phyloP scores from a whole-genome alignment of 352 stramenopile species.

The Phytophthora tubulina region DNA sequence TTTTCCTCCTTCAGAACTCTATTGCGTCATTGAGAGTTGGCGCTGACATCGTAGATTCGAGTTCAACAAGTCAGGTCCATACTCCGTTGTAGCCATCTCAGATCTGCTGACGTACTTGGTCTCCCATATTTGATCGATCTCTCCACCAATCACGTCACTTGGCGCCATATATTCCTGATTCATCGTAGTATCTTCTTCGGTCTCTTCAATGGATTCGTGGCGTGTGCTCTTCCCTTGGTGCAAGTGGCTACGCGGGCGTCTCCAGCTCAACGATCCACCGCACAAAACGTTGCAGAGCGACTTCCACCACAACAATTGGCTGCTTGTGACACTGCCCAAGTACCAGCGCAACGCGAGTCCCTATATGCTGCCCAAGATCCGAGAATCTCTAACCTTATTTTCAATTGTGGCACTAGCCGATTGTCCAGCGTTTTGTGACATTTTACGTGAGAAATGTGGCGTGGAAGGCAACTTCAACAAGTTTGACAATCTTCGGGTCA shows the following conservation, averaged over 20 bases:
- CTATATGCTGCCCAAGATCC: conserved; percentile 34
- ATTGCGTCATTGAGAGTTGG: no score
- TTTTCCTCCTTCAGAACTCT: no score
- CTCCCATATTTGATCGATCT: conserved; percentile 6
- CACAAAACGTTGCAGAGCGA: conserved; percentile 1
- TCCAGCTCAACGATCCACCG: conserved; percentile 36
- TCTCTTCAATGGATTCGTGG: conserved; percentile 38
- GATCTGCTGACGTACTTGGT: background rate
- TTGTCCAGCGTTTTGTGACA: conserved; percentile 23
- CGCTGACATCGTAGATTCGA: no score
- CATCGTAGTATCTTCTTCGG: conserved; percentile 16
- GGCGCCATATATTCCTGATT: conserved; percentile 23
- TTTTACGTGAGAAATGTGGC: conserved; percentile 45
- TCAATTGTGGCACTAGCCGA: conserved; percentile 38
- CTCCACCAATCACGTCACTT: conserved; percentile 13
- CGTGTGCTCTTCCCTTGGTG: conserved; percentile 42
- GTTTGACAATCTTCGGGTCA: conserved; percentile 28
- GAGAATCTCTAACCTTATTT: conserved; percentile 45
- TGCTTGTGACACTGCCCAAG: conserved; percentile 45
- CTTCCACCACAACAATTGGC: conserved; percentile 15
- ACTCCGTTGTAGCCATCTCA: no score
- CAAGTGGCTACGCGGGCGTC: conserved; percentile 38
- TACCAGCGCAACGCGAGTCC: conserved; percentile 35
- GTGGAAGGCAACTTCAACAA: conserved; percentile 20
- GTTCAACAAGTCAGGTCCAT: no score